These are phyloP conservation scores for Geranomyces variabilis DNA, from an alignment of 192 early-diverging fungal genomes.

Conservation along the genomic window DNA sequence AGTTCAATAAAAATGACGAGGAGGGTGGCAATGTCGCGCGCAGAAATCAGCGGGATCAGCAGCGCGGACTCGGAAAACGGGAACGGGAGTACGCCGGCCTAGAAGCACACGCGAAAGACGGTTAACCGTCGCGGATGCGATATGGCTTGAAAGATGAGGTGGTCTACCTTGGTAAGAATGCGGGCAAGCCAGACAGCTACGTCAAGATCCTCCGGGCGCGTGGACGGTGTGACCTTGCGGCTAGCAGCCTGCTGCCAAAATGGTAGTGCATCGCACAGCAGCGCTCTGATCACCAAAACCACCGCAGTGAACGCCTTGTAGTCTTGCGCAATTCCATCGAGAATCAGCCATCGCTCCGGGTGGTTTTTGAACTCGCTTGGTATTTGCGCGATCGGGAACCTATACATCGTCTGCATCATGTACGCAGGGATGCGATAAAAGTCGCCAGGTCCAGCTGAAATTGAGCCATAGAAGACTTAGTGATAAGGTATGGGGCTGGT, in stretches of 20 bases:
- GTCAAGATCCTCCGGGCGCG: not conserved
- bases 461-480: no score
- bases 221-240: not conserved
- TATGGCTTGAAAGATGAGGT: not conserved
- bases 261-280: not conserved
- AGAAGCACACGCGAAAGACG: not conserved
- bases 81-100: not conserved
- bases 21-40: constrained; percentile 3
- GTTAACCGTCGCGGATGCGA: not conserved
- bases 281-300: not conserved
- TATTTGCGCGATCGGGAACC: not conserved
- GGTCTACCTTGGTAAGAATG: not conserved
- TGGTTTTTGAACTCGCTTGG: not conserved
- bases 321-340: constrained; percentile 5
- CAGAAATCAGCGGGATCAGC: not conserved
- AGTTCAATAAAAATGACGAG: not conserved
- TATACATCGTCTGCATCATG: not conserved
- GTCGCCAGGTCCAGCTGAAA: no score
- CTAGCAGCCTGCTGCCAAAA: constrained; percentile 2
- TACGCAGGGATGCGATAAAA: not conserved
- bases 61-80: not conserved
- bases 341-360: constrained; percentile 1
- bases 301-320: not conserved
- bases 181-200: not conserved
- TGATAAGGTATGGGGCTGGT: no score